Evolutionary conservation across 225 moss, liverwort and hornwort species (phyloP).

Genomic region (Straminergon stramineum): DNA sequence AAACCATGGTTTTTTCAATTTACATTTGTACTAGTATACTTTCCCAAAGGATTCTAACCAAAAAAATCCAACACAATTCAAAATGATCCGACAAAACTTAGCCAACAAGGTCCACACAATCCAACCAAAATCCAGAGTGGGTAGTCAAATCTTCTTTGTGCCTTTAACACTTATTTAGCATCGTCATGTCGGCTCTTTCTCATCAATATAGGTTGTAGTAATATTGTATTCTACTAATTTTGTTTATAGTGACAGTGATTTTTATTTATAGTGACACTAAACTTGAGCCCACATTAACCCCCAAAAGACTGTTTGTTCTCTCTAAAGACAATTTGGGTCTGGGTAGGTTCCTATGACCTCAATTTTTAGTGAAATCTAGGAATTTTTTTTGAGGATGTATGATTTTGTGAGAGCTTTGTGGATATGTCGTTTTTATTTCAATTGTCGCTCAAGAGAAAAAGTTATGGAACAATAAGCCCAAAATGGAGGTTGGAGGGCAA

Average conservation of each 20-base stretch:
- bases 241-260: neutral
- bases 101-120: neutral
- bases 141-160: rapidly evolving
- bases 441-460: too few relatives aligned
- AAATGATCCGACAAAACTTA: neutral
- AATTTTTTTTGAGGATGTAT: too few relatives aligned
- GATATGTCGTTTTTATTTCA: too few relatives aligned
- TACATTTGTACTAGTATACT: neutral
- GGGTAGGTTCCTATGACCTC: too few relatives aligned
- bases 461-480: too few relatives aligned
- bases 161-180: neutral
- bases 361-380: too few relatives aligned
- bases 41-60: neutral
- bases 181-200: rapidly evolving
- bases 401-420: too few relatives aligned
- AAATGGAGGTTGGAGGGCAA: too few relatives aligned
- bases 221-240: neutral
- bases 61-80: neutral
- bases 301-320: too few relatives aligned
- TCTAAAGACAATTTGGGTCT: too few relatives aligned
- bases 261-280: neutral
- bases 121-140: neutral
- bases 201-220: rapidly evolving
- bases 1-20: neutral
- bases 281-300: rapidly evolving